Percentiles rank a stretch among this genome's conserved stretches.
Conservation (phyloP, 345 rosid species). For the Anastatica hierochuntica region DNA sequence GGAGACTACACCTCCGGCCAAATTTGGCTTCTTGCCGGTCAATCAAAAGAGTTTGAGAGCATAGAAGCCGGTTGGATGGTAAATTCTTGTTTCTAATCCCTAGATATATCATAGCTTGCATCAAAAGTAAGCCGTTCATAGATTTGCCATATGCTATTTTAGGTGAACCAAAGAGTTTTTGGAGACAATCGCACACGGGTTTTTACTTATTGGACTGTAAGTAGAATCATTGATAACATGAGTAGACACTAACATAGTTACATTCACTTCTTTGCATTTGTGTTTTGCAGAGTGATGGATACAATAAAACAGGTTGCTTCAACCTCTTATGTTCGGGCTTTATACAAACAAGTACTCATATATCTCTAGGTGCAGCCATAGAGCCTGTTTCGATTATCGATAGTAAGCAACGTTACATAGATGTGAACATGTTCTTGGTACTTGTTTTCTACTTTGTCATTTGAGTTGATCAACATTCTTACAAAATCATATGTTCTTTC, state of each 20-base stretch:
- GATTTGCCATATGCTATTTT: background rate
- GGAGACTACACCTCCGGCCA: slow-evolving; percentile 33
- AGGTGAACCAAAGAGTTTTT: slow-evolving; percentile 24
- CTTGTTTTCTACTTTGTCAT: too few species aligned
- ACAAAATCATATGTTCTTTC: too few species aligned
- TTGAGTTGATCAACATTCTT: too few species aligned
- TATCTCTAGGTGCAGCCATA: slow-evolving; percentile 26
- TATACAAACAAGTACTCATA: slow-evolving; percentile 28
- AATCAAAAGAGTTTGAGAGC: slow-evolving; percentile 20
- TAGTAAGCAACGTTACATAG: too few species aligned
- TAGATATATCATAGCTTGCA: too few species aligned
- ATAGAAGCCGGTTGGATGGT: slow-evolving; percentile 51
- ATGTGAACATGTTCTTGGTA: too few species aligned
- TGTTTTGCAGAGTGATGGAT: slow-evolving; percentile 23
- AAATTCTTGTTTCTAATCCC: too few species aligned
- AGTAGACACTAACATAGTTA: background rate
- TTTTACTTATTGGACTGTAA: slow-evolving; percentile 30
- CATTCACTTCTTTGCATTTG: background rate
- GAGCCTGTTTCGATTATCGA: slow-evolving; percentile 11
- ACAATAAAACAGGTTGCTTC: slow-evolving; percentile 29
- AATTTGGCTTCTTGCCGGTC: slow-evolving; percentile 37
- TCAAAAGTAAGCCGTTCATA: background rate
- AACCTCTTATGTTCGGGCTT: slow-evolving; percentile 40
- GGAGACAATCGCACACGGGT: slow-evolving; percentile 25
- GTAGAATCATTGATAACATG: slow-evolving; percentile 5